Conservation (phyloP, 1,284 basidiomycete species). For the Volvariella surrecta region DNA sequence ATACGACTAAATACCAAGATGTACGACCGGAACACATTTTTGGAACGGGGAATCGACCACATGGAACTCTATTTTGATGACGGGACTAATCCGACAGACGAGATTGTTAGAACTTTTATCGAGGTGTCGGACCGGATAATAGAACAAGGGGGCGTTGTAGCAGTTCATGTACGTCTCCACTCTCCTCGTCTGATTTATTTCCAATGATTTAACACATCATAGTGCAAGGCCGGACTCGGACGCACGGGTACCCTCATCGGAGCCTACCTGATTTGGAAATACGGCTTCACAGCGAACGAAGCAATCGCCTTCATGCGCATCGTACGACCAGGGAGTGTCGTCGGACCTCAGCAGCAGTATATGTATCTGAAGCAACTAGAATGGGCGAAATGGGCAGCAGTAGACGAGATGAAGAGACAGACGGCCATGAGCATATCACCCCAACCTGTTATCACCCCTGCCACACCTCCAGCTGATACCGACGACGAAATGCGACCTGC, state of each 20-base stretch:
- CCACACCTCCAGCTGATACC: slow-evolving; percentile 68
- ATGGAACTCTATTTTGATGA: slow-evolving; percentile 96
- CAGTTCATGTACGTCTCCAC: slow-evolving; percentile 66
- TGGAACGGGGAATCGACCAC: slow-evolving; percentile 85
- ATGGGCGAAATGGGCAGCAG: slow-evolving; percentile 89
- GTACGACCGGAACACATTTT: slow-evolving; percentile 83
- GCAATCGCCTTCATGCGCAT: slow-evolving; percentile 99
- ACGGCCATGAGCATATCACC: slow-evolving; percentile 33
- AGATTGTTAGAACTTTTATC: slow-evolving; percentile 90
- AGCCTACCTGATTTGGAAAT: slow-evolving; percentile 98
- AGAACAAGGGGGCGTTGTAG: slow-evolving; percentile 72
- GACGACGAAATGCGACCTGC: slow-evolving; percentile 48
- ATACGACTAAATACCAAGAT: slow-evolving; percentile 92
- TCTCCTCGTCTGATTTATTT: slow-evolving; percentile 7
- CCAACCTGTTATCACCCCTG: slow-evolving; percentile 54
- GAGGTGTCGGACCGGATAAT: slow-evolving; percentile 76
- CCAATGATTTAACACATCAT: slow-evolving; percentile 15
- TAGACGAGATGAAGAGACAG: slow-evolving; percentile 61
- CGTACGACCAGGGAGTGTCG: slow-evolving; percentile 91
- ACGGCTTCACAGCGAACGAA: slow-evolving; percentile 97
- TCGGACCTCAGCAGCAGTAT: slow-evolving; percentile 91
- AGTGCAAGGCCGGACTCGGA: slow-evolving; percentile 94
- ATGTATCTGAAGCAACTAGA: slow-evolving; percentile 95
- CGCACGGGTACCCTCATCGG: slow-evolving; percentile 94
- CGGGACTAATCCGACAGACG: slow-evolving; percentile 94